Evolutionary conservation across 345 rosid genomes (phyloP).

Genomic region (Corymbia maculata): DNA sequence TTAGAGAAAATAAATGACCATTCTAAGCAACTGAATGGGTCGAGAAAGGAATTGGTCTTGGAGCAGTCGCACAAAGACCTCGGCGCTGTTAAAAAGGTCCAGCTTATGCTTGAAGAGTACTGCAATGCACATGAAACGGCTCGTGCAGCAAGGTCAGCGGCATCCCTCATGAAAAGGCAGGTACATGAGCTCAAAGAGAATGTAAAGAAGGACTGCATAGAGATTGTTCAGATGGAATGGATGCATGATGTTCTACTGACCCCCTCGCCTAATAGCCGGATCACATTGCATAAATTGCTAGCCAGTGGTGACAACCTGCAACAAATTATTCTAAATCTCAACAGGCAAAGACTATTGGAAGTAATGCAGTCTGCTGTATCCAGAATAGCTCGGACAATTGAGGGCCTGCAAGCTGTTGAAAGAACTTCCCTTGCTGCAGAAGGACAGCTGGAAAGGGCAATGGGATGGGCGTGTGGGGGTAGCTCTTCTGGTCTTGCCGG

Average conservation of each 20-base stretch:
- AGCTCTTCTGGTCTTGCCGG: slow-evolving; percentile 45
- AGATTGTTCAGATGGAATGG: slow-evolving; percentile 91
- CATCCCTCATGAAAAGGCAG: slow-evolving; percentile 61
- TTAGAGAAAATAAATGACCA: slow-evolving; percentile 55
- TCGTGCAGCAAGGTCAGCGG: slow-evolving; percentile 72
- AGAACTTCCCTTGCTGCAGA: slow-evolving; percentile 59
- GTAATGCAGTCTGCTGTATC: slow-evolving; percentile 46
- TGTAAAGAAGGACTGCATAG: slow-evolving; percentile 55
- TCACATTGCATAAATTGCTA: slow-evolving; percentile 47
- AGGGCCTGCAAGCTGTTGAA: slow-evolving; percentile 67
- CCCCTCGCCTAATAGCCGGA: slow-evolving; percentile 51
- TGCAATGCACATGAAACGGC: slow-evolving; percentile 80
- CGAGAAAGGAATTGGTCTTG: slow-evolving; percentile 18
- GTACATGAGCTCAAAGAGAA: slow-evolving; percentile 61
- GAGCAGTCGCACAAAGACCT: slow-evolving; percentile 34
- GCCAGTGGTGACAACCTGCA: slow-evolving; percentile 35
- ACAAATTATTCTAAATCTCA: slow-evolving; percentile 53
- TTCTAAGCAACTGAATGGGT: slow-evolving; percentile 36
- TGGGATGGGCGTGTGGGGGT: slow-evolving; percentile 97
- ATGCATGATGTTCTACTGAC: slow-evolving; percentile 52
- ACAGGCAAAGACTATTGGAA: slow-evolving; percentile 64
- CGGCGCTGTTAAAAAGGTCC: slow-evolving; percentile 45
- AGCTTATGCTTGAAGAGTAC: slow-evolving; percentile 76
- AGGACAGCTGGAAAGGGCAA: slow-evolving; percentile 92
- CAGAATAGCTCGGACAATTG: slow-evolving; percentile 54